Conservation (phyloP, 371 early-diverging fungal species). For the Blastocladiella emersonii region DNA sequence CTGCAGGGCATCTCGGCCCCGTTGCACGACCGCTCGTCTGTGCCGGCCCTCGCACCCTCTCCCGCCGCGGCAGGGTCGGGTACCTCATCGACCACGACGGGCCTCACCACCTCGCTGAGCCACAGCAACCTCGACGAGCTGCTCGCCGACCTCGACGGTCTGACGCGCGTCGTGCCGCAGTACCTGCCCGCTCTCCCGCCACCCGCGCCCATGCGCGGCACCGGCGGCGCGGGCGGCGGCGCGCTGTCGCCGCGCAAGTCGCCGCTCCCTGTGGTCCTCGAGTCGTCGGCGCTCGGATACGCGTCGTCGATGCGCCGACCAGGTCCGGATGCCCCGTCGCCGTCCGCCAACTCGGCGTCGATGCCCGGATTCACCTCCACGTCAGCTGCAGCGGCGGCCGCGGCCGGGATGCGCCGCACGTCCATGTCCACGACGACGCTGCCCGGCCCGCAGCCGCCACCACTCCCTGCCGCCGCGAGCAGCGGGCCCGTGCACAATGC, state of each 20-base stretch:
- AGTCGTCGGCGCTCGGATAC: too few relatives aligned
- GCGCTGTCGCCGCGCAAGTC: not conserved
- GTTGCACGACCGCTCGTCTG: not conserved
- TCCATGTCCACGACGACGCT: too few relatives aligned
- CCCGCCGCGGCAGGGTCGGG: not conserved
- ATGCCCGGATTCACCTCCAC: not conserved
- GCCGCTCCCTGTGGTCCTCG: not conserved
- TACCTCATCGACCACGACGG: too few relatives aligned
- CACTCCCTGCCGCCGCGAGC: not conserved
- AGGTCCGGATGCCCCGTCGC: too few relatives aligned
- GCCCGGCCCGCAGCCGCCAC: too few relatives aligned
- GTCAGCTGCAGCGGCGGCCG: too few relatives aligned
- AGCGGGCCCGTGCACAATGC: not conserved
- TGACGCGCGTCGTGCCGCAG: not conserved
- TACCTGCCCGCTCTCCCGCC: not conserved
- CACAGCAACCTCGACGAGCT: not conserved
- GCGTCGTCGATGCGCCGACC: too few relatives aligned
- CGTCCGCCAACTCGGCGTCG: not conserved
- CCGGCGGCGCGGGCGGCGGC: not conserved
- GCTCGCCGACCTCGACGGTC: not conserved
- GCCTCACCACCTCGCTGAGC: not conserved
- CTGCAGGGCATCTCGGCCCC: not conserved
- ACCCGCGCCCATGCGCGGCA: not conserved
- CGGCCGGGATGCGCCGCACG: too few relatives aligned
- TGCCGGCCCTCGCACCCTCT: not conserved